These are phyloP conservation scores for Venturia nashicola DNA, from an alignment of 2,329 filamentous ascomycete genomes.

Conservation along the genomic window DNA sequence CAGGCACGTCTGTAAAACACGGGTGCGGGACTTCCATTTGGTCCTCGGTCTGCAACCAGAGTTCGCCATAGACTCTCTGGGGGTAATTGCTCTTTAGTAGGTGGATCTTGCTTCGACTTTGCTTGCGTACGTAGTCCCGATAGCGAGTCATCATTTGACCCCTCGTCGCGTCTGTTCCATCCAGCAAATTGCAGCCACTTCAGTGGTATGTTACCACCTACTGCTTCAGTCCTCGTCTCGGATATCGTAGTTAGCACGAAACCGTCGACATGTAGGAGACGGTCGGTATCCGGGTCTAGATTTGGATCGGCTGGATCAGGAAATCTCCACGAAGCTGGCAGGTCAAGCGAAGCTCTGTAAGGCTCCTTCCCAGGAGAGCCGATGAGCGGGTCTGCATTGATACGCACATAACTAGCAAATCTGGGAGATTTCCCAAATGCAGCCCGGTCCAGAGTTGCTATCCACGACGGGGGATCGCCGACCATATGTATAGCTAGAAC, in stretches of 20 bases:
- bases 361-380: slow-evolving; percentile 15
- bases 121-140: not conserved
- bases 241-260: not conserved
- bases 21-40: not conserved
- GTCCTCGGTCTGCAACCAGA: not conserved
- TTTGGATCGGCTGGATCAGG: not conserved
- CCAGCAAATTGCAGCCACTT: slow-evolving; percentile 5
- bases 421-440: not conserved
- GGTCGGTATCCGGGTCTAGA: too few species aligned
- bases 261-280: not conserved
- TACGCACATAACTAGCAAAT: not conserved
- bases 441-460: slow-evolving; percentile 1
- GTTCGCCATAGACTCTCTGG: slow-evolving; percentile 18
- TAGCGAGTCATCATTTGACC: too few species aligned
- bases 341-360: not conserved
- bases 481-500: not conserved
- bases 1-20: not conserved
- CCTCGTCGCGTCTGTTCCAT: not conserved
- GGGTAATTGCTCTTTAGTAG: not conserved
- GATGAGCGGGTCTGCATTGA: slow-evolving; percentile 25
- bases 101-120: too few species aligned
- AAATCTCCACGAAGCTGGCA: not conserved
- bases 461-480: not conserved
- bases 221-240: not conserved
- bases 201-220: not conserved